Percentiles rank a stretch among this genome's conserved stretches.
phyloP scores from a whole-genome alignment of 306 rosid species.

The Medicago truncatula region MtrunA17r5.0-ANR NC_053045.1:3417501-3418000 shows the following conservation, averaged over 20 bases:
- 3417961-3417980: conserved; percentile 36
- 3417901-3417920: conserved; percentile 45
- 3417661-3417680: conserved; percentile 39
- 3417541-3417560: conserved; percentile 44
- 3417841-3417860: conserved; percentile 51
- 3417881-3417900: conserved; percentile 27
- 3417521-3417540: conserved; percentile 28
- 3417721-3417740: conserved; percentile 52
- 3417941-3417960: not conserved
- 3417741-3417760: conserved; percentile 39
- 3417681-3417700: conserved; percentile 58
- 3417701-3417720: conserved; percentile 77
- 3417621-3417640: conserved; percentile 82
- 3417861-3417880: conserved; percentile 22
- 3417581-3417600: conserved; percentile 67
- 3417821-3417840: conserved; percentile 40
- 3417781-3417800: conserved; percentile 47
- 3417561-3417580: conserved; percentile 87
- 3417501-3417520: conserved; percentile 23
- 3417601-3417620: conserved; percentile 57
- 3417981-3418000: not conserved
- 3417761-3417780: conserved; percentile 42
- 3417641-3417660: conserved; percentile 62
- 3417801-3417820: conserved; percentile 33
- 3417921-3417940: conserved; percentile 6